These are phyloP conservation scores for Coniferiporia sulphurascens DNA, from an alignment of 1,284 basidiomycete species.

Conservation along the genomic window DNA sequence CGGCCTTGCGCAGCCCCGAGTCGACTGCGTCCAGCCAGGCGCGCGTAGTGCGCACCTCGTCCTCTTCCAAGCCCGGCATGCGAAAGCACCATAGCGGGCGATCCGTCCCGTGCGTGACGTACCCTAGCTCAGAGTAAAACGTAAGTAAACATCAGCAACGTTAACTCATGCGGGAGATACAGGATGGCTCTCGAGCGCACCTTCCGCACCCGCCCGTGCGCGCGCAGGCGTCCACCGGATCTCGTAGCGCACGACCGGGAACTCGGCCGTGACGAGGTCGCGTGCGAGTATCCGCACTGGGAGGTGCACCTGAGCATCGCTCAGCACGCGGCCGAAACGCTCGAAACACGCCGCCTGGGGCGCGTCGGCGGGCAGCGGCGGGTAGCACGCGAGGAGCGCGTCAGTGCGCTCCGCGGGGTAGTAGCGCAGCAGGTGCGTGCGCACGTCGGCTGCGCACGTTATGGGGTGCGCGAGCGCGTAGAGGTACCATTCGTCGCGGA, in stretches of 20 bases:
- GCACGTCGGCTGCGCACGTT: conserved; percentile 40
- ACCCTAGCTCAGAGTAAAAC: conserved; percentile 36
- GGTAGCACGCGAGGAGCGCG: conserved; percentile 43
- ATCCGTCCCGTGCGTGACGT: conserved; percentile 68
- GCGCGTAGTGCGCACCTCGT: conserved; percentile 43
- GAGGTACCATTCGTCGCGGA: conserved; percentile 73
- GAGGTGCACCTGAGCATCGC: conserved; percentile 65
- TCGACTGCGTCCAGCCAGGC: conserved; percentile 48
- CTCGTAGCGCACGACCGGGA: conserved; percentile 63
- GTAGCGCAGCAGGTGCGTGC: conserved; percentile 56
- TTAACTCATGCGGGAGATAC: neutral
- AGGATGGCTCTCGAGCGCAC: conserved; percentile 30
- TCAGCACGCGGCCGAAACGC: conserved; percentile 56
- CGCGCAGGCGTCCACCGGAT: conserved; percentile 67
- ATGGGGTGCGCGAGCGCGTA: conserved; percentile 67
- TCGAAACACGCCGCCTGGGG: conserved; percentile 37
- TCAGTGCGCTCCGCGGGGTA: conserved; percentile 46
- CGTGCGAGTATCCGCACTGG: conserved; percentile 58
- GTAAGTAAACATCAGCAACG: neutral
- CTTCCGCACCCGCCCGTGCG: conserved; percentile 36
- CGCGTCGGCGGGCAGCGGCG: conserved; percentile 33
- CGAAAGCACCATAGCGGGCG: conserved; percentile 43
- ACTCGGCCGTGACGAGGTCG: conserved; percentile 50
- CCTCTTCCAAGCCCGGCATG: conserved; percentile 31
- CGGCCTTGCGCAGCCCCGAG: conserved; percentile 35